Evolutionary conservation across 345 rosid genomes (phyloP).

Genomic region (Hevea brasiliensis): DNA sequence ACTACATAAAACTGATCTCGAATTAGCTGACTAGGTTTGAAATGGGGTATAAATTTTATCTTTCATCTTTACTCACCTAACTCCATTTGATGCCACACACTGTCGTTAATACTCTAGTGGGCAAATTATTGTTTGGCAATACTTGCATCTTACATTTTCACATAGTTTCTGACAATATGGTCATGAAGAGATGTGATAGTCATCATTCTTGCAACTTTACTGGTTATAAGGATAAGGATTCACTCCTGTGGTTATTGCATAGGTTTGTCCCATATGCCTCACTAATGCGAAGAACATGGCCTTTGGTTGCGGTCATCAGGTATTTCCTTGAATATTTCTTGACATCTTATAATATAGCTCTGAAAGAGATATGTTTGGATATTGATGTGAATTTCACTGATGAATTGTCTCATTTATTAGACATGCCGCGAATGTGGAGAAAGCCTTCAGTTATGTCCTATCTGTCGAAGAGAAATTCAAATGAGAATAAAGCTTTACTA

Average conservation of each 20-base stretch:
- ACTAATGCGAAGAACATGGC: constrained; percentile 79
- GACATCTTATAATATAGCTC: neutral
- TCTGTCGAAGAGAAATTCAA: constrained; percentile 71
- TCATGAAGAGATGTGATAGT: neutral
- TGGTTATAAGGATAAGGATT: constrained; percentile 12
- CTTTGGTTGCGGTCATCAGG: constrained; percentile 99
- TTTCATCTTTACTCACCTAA: neutral
- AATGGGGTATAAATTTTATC: neutral
- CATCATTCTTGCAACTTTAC: neutral
- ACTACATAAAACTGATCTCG: neutral
- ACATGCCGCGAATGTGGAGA: constrained; percentile 87
- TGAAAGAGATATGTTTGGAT: neutral
- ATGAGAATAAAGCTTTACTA: constrained; percentile 85
- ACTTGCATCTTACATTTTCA: neutral
- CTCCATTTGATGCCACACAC: neutral
- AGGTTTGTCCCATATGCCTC: constrained; percentile 89
- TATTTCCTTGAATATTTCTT: constrained; percentile 11
- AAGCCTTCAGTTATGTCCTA: constrained; percentile 71
- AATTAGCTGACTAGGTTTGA: neutral
- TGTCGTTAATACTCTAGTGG: neutral
- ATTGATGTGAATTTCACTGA: constrained; percentile 14
- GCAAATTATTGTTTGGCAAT: neutral
- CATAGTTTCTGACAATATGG: neutral
- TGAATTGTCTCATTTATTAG: constrained; percentile 36
- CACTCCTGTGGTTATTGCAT: constrained; percentile 18